Base-by-base conservation (phyloP, 768 basidiomycete species). In the Boletus edulis region DNA sequence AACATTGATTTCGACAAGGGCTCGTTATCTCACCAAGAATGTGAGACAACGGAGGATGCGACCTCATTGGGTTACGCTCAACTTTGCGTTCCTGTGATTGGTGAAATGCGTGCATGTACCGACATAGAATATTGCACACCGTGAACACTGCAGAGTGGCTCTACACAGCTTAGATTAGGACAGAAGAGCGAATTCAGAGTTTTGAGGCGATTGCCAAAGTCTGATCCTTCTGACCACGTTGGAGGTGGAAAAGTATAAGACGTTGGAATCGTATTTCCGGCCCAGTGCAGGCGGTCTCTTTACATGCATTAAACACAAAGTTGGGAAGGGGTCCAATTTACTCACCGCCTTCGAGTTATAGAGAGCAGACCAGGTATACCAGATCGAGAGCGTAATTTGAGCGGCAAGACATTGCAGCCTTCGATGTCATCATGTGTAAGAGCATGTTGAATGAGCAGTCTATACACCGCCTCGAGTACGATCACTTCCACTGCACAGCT, bases 141-240 rank as follows among this genome's bases (percentile, higher is more conserved):
- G 65, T 86, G 84, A 3, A 73, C 71, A 40, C 66, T 60, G 60
- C 84, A 86, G 54, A 78, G 79, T 3, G 76, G 73, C 8, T 76
- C 75, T 1, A 79, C 29, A 53, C 84, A 86, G 49, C 75, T 81
- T 22, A 77, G 54, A 49, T 79, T 83, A 6, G 74, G 73, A 67
- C 84, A 86, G 54, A 85, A 85, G 1, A 75, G 58, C 3, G 70
- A 62, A 4, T 75, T 62, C n/a, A 77, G 60, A 14, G 62, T 70
- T n/a, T 66, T 52, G 6, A 83, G 56, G 31, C 70, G 74, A 42
- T 40, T 48, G n/a, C 59, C 56, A 17, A 70, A 51, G 22, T 64
- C 49, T 5, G 48, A 46, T 58, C 56, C 29, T 66, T 57, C 53
- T 56, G 42, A 32, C 17, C 35, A 29, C 12, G 22, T 32, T 31